Evolutionary conservation across 2,329 filamentous ascomycete genomes (phyloP).

Genomic region (Neopestalotiopsis sp.): DNA sequence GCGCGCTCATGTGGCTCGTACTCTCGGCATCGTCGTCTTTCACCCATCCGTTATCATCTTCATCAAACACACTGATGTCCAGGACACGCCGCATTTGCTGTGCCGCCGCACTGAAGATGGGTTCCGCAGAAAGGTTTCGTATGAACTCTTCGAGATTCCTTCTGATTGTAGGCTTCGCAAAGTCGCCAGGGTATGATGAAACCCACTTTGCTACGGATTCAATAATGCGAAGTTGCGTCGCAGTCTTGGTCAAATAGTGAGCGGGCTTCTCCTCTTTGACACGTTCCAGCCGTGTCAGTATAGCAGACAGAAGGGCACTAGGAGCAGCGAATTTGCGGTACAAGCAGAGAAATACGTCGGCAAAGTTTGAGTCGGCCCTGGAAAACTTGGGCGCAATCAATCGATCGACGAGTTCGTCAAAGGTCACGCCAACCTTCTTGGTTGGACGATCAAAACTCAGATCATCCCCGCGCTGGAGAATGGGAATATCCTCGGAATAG

Average conservation of each 20-base stretch:
- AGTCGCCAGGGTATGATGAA: constrained; percentile 87
- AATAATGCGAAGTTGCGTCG: constrained; percentile 82
- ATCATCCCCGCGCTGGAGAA: constrained; percentile 71
- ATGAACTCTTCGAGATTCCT: constrained; percentile 78
- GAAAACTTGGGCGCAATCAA: constrained; percentile 82
- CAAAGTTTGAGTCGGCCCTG: constrained; percentile 87
- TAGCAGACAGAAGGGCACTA: constrained; percentile 74
- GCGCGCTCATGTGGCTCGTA: constrained; percentile 23
- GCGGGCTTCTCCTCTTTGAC: constrained; percentile 69
- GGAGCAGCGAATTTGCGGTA: constrained; percentile 94
- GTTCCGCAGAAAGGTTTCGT: constrained; percentile 71
- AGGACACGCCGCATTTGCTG: constrained; percentile 84
- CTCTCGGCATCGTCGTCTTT: constrained; percentile 68
- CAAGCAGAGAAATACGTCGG: constrained; percentile 85
- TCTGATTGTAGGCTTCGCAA: constrained; percentile 78
- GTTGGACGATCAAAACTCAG: constrained; percentile 58
- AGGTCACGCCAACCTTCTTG: constrained; percentile 58
- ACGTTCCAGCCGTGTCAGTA: constrained; percentile 76
- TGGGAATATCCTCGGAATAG: constrained; percentile 71
- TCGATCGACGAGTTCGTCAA: constrained; percentile 84
- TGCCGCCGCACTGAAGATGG: constrained; percentile 83
- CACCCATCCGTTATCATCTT: constrained; percentile 95
- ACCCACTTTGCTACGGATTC: constrained; percentile 90
- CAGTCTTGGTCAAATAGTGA: constrained; percentile 76
- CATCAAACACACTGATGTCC: constrained; percentile 73